phyloP scores from a whole-genome alignment of 2,329 filamentous ascomycete genomes.

The Nothophoma quercina region DNA sequence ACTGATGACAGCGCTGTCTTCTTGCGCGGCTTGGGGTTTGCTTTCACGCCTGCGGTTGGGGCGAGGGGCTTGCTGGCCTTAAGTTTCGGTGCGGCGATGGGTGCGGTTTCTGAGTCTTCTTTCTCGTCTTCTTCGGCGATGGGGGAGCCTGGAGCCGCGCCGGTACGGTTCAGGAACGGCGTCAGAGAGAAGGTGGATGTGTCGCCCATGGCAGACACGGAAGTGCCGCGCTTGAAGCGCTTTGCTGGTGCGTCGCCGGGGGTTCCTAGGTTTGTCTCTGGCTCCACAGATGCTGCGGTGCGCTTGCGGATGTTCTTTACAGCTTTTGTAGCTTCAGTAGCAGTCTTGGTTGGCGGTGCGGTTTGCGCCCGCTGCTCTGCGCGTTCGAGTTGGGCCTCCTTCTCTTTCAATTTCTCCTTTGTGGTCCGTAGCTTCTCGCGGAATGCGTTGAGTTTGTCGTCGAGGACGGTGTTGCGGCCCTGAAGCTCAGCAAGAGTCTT shows the following conservation, averaged over 20 bases:
- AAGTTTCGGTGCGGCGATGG: constrained; percentile 42
- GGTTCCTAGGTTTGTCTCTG: constrained; percentile 58
- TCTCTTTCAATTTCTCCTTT: constrained; percentile 76
- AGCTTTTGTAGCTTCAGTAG: constrained; percentile 44
- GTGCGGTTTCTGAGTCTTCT: constrained; percentile 25
- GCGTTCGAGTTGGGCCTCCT: constrained; percentile 59
- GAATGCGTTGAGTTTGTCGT: constrained; percentile 74
- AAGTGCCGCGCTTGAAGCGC: constrained; percentile 58
- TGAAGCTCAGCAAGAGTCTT: constrained; percentile 68
- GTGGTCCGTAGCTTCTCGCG: constrained; percentile 73
- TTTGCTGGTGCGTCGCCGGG: constrained; percentile 58
- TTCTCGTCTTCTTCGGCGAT: constrained; percentile 47
- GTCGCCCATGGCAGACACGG: constrained; percentile 71
- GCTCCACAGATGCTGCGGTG: constrained; percentile 53
- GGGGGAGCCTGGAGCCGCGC: constrained; percentile 57
- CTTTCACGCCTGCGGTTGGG: constrained; percentile 54
- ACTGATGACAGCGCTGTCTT: constrained; percentile 44
- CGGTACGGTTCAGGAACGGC: constrained; percentile 84
- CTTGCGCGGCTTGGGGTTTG: constrained; percentile 54
- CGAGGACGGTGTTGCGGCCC: constrained; percentile 68
- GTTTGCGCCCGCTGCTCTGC: constrained; percentile 54
- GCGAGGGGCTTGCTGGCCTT: constrained; percentile 55
- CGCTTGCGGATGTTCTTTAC: constrained; percentile 53
- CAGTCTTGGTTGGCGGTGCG: constrained; percentile 39
- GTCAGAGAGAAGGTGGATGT: constrained; percentile 95